Conservation (phyloP, 805 yeast species). For the Saturnispora zaruensis region DNA sequence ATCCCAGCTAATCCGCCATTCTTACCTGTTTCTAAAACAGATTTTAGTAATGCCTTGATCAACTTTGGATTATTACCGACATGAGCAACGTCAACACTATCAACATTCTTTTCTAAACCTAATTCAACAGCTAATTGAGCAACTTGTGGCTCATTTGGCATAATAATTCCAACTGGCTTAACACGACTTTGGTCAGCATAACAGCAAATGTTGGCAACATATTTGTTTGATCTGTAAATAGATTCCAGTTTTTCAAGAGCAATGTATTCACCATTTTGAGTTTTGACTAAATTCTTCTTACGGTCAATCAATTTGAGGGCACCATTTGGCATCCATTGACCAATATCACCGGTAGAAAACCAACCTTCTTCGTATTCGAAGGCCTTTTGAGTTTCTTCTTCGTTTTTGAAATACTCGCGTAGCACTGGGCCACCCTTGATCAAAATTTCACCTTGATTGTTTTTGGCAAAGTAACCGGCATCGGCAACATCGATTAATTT, state of each 20-base stretch:
- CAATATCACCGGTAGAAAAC: constrained; percentile 97
- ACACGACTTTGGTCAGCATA: constrained; percentile 85
- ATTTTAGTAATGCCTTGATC: constrained; percentile 42
- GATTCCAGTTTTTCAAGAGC: constrained; percentile 94
- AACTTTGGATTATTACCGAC: constrained; percentile 51
- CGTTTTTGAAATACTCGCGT: constrained; percentile 74
- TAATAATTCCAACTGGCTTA: constrained; percentile 85
- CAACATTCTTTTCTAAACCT: constrained; percentile 37
- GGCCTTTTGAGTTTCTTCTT: constrained; percentile 68
- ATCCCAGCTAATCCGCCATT: constrained; percentile 76
- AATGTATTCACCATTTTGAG: constrained; percentile 93
- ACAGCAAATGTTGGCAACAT: constrained; percentile 77
- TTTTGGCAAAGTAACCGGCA: constrained; percentile 82
- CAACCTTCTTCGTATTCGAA: constrained; percentile 75
- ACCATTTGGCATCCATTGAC: constrained; percentile 81
- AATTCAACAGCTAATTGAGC: constrained; percentile 50
- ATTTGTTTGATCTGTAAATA: constrained; percentile 72
- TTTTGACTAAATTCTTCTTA: constrained; percentile 91
- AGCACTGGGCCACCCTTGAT: constrained; percentile 68
- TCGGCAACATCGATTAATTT: constrained; percentile 88
- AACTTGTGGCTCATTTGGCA: constrained; percentile 67
- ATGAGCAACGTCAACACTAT: constrained; percentile 36
- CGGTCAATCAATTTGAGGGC: constrained; percentile 82
- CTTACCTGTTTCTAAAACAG: constrained; percentile 67
- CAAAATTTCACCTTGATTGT: constrained; percentile 88